phyloP scores from a whole-genome alignment of 768 basidiomycete genomes.

The Leccinellum luteum region DNA sequence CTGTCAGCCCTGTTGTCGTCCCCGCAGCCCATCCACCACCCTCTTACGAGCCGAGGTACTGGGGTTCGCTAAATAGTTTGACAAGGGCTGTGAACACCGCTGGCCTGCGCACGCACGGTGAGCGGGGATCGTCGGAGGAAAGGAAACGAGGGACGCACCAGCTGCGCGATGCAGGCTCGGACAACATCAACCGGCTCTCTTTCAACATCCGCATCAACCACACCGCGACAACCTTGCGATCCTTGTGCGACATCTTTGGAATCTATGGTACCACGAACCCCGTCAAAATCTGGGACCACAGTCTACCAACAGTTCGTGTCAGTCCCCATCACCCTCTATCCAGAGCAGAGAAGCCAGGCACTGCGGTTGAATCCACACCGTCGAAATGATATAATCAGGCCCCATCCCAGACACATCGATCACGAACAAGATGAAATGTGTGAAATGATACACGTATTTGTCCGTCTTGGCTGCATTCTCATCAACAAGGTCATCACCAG shows the following conservation, averaged over 20 bases:
- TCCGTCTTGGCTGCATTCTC: conserved; percentile 88
- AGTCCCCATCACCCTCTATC: neutral
- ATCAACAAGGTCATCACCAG: conserved; percentile 77
- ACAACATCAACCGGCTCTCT: conserved; percentile 66
- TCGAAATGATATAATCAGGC: conserved; percentile 76
- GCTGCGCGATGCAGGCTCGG: conserved; percentile 54
- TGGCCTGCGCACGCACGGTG: conserved; percentile 49
- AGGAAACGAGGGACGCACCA: conserved; percentile 50
- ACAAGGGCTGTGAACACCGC: conserved; percentile 64
- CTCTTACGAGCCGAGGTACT: conserved; percentile 48
- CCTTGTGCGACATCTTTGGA: conserved; percentile 75
- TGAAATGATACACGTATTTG: conserved; percentile 79
- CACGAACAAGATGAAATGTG: conserved; percentile 71
- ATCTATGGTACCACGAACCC: conserved; percentile 80
- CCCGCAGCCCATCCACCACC: neutral
- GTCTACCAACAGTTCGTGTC: conserved; percentile 32
- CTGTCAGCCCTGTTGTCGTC: conserved; percentile 45
- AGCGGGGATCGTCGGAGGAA: neutral
- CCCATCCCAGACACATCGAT: conserved; percentile 69
- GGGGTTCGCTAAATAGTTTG: conserved; percentile 75
- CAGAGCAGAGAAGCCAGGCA: conserved; percentile 26
- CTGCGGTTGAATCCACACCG: conserved; percentile 82
- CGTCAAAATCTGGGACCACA: conserved; percentile 78
- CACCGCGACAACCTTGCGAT: conserved; percentile 81
- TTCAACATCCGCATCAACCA: conserved; percentile 80